phyloP scores from a whole-genome alignment of 2,329 filamentous ascomycete species.

The Parastagonospora avenae region DNA sequence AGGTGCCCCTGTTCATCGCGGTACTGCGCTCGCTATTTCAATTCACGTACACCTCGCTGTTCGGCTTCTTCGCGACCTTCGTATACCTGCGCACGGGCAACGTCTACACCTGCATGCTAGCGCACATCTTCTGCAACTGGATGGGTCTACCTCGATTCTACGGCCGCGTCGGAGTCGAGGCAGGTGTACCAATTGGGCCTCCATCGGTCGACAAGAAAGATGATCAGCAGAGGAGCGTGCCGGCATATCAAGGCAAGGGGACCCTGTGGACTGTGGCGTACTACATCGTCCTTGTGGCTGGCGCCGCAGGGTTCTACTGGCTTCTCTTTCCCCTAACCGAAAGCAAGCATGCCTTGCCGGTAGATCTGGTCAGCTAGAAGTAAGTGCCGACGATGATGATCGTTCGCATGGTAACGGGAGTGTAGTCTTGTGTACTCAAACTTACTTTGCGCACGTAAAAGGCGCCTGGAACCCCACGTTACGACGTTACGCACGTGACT shows the following conservation, averaged over 20 bases:
- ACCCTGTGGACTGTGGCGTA: conserved; percentile 76
- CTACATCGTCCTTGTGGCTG: conserved; percentile 75
- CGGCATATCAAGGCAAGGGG: conserved; percentile 33
- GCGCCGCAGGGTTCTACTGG: conserved; percentile 73
- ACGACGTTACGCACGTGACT: too few relatives aligned
- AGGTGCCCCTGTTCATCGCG: conserved; percentile 66
- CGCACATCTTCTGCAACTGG: conserved; percentile 90
- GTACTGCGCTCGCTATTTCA: conserved; percentile 79
- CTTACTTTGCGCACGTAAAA: too few relatives aligned
- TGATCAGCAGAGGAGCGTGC: conserved; percentile 45
- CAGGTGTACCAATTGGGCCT: conserved; percentile 47
- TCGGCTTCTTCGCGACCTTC: conserved; percentile 92
- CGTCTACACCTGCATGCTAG: conserved; percentile 72
- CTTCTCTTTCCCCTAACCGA: conserved; percentile 75
- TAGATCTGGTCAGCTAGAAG: conserved; percentile 10
- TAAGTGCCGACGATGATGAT: background rate
- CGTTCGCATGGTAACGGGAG: too few relatives aligned
- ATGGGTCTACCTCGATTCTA: conserved; percentile 87
- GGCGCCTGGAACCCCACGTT: too few relatives aligned
- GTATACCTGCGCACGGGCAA: conserved; percentile 85
- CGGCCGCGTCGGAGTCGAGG: conserved; percentile 70
- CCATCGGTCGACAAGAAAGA: conserved; percentile 35
- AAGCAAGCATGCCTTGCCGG: conserved; percentile 58
- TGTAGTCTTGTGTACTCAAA: too few relatives aligned
- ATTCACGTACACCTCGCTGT: conserved; percentile 87